Percentiles rank a stretch among this genome's conserved stretches.
Evolutionary conservation across 495 filamentous ascomycete genomes (phyloP).

Genomic region (Usnea hakonensis): DNA sequence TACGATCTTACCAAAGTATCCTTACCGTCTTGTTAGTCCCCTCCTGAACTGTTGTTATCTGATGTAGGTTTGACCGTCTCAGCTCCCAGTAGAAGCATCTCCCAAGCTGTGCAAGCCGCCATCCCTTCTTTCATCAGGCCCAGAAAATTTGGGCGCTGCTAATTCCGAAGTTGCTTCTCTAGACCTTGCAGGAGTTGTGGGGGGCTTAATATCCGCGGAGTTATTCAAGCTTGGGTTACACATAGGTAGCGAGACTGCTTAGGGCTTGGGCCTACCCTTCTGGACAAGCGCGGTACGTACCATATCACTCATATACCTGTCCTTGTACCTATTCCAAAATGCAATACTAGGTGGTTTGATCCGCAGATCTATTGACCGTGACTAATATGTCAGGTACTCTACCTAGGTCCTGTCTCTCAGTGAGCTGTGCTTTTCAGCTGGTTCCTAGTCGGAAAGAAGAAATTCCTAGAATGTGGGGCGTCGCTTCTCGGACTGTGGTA

Average conservation of each 20-base stretch:
- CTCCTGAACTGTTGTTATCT: background rate
- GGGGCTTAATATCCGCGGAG: background rate
- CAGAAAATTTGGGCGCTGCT: background rate
- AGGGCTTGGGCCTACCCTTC: conserved; percentile 8
- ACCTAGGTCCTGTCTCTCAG: background rate
- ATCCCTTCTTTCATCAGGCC: conserved; percentile 1
- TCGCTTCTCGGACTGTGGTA: background rate
- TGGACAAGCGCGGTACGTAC: conserved; percentile 7
- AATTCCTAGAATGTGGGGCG: background rate
- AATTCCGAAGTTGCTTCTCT: conserved; percentile 4
- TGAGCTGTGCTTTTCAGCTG: conserved; percentile 4
- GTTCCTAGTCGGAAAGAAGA: conserved; percentile 1
- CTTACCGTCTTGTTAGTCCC: background rate
- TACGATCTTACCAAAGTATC: background rate
- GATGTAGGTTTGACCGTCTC: conserved; percentile 1
- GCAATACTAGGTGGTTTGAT: background rate
- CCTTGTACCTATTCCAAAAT: conserved; percentile 1
- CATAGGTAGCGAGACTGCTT: conserved; percentile 3
- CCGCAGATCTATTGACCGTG: background rate
- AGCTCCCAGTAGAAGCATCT: conserved; percentile 7
- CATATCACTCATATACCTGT: background rate
- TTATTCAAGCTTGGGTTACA: conserved; percentile 8
- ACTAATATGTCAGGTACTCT: background rate
- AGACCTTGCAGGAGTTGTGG: conserved; percentile 6
- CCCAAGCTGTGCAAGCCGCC: conserved; percentile 3